Conservation (phyloP, 108 stramenopile species). For the Parmales sp. region DNA sequence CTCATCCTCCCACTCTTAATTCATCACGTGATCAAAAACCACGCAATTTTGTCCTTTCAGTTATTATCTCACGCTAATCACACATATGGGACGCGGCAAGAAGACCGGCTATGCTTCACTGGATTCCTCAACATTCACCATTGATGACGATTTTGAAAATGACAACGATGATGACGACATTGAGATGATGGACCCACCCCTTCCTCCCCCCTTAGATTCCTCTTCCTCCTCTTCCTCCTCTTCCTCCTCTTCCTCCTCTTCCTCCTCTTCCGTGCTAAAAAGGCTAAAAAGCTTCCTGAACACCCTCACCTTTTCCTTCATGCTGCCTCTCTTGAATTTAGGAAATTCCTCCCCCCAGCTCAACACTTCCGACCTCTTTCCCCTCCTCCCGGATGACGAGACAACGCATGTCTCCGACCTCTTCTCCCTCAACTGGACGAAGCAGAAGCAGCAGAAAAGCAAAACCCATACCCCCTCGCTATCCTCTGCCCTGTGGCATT, state of each 20-base stretch:
- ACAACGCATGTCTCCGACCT: conserved; percentile 30
- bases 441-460: conserved; percentile 8
- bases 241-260: background rate
- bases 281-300: background rate
- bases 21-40: too few species aligned
- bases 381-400: conserved; percentile 46
- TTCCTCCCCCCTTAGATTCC: background rate
- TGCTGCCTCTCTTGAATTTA: conserved; percentile 44
- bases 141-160: background rate
- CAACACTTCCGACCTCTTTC: conserved; percentile 56
- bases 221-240: background rate
- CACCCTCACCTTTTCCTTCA: conserved; percentile 59
- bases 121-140: too few species aligned
- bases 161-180: background rate
- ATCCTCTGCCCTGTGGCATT: background rate
- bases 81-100: too few species aligned
- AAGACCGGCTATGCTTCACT: too few species aligned
- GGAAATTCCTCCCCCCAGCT: conserved; percentile 55
- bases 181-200: background rate
- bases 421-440: conserved; percentile 47
- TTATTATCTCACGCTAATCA: too few species aligned
- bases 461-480: background rate
- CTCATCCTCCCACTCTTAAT: too few species aligned
- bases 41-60: too few species aligned
- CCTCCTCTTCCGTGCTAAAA: background rate